Evolutionary conservation across 768 basidiomycete species (phyloP).

Genomic region (Lentinula boryana): DNA sequence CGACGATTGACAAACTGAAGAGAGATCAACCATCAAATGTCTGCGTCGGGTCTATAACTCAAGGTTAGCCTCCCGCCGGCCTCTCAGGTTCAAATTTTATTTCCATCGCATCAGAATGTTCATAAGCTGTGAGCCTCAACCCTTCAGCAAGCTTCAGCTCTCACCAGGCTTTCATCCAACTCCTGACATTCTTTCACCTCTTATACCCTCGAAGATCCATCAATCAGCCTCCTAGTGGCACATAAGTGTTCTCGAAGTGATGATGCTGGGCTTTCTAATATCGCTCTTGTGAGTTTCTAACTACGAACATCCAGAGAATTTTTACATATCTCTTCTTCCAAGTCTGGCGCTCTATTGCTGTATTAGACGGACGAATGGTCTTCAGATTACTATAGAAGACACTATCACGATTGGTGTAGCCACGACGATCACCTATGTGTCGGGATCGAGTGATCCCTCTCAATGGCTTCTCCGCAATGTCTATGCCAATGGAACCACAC

Average conservation of each 20-base stretch:
- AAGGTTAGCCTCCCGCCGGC: too few relatives aligned
- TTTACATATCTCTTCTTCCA: not conserved
- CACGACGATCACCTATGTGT: not conserved
- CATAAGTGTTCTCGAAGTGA: not conserved
- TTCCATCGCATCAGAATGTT: too few relatives aligned
- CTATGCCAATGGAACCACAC: conserved; percentile 1
- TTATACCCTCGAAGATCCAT: not conserved
- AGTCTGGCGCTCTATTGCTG: not conserved
- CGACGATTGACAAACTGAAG: too few relatives aligned
- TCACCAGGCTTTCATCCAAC: not conserved
- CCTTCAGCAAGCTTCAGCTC: too few relatives aligned
- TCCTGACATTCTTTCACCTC: not conserved
- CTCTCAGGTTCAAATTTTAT: too few relatives aligned
- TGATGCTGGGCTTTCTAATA: not conserved
- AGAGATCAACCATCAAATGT: too few relatives aligned
- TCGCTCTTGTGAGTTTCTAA: not conserved
- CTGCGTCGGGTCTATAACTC: too few relatives aligned
- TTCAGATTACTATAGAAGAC: not conserved
- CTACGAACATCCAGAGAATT: not conserved
- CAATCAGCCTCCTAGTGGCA: not conserved
- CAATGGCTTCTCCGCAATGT: not conserved
- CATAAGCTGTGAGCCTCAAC: too few relatives aligned
- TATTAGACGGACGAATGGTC: not conserved
- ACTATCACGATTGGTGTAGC: not conserved
- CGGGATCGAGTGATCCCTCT: not conserved